Conservation (phyloP, 2,329 filamentous ascomycete species). For the Tricladium varicosporioides region DNA sequence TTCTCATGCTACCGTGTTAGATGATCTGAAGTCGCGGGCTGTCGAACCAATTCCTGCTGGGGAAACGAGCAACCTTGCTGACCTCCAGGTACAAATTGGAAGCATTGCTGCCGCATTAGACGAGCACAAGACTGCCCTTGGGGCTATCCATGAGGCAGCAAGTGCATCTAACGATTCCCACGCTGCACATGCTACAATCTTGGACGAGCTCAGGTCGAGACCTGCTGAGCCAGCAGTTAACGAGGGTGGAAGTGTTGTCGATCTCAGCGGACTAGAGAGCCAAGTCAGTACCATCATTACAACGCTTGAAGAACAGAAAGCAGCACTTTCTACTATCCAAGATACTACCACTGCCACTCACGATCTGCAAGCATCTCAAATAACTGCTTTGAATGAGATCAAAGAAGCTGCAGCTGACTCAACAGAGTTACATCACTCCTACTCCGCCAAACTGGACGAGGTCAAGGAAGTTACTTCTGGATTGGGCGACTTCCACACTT, state of each 20-base stretch:
- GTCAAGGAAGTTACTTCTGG: conserved; percentile 9
- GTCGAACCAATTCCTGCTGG: conserved; percentile 3
- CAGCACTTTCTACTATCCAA: too few relatives aligned
- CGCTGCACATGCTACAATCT: conserved; percentile 1
- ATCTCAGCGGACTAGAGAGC: conserved; percentile 10
- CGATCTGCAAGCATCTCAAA: background rate
- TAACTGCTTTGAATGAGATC: conserved; percentile 4
- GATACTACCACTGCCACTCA: too few relatives aligned
- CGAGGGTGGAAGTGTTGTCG: background rate
- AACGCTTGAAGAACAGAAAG: conserved; percentile 14
- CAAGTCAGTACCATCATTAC: conserved; percentile 17
- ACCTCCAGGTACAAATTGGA: conserved; percentile 4
- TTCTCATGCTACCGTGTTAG: too few relatives aligned
- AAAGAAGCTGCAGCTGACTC: conserved; percentile 9
- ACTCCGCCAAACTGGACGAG: conserved; percentile 6
- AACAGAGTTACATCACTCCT: conserved; percentile 16
- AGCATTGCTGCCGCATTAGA: conserved; percentile 6
- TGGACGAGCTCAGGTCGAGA: conserved; percentile 4
- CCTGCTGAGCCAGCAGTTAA: background rate
- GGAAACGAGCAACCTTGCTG: background rate
- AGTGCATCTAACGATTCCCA: conserved; percentile 11
- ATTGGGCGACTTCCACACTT: conserved; percentile 7
- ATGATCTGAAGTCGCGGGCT: conserved; percentile 2
- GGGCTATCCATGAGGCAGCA: conserved; percentile 3
- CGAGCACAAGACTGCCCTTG: conserved; percentile 6